phyloP scores from a whole-genome alignment of 163 green algal genomes.

The Chlorella variabilis region DNA sequence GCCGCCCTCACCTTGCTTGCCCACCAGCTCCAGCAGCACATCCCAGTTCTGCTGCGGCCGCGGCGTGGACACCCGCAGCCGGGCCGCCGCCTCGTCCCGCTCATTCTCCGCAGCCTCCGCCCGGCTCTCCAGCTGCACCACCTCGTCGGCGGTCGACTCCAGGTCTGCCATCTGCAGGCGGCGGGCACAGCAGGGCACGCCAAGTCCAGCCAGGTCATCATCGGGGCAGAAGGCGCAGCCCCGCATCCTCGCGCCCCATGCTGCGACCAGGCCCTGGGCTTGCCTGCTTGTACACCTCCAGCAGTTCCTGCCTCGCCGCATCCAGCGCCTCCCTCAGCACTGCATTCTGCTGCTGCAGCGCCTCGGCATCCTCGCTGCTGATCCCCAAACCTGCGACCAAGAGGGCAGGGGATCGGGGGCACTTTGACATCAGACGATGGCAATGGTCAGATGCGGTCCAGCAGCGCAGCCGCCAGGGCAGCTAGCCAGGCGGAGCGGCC shows the following conservation, averaged over 20 bases:
- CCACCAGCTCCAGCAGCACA: constrained; percentile 1
- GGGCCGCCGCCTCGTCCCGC: constrained; percentile 20
- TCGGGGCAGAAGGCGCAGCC: too few species aligned
- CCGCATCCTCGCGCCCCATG: too few species aligned
- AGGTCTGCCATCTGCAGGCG: constrained; percentile 14
- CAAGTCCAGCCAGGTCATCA: too few species aligned
- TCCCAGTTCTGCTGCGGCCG: constrained; percentile 4
- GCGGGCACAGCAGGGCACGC: background rate
- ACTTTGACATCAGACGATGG: too few species aligned
- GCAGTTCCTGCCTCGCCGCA: constrained; percentile 4
- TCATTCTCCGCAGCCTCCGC: constrained; percentile 31
- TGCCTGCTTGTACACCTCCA: constrained; percentile 32
- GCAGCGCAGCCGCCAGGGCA: background rate
- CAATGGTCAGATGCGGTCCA: too few species aligned
- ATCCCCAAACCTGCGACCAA: background rate
- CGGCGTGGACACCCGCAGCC: constrained; percentile 18
- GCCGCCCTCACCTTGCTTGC: background rate
- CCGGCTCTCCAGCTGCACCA: constrained; percentile 29
- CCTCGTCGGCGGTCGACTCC: constrained; percentile 22
- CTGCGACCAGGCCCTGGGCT: too few species aligned
- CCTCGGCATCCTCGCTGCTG: constrained; percentile 13
- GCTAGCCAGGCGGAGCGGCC: background rate
- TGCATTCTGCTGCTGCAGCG: constrained; percentile 21
- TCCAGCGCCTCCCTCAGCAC: constrained; percentile 22
- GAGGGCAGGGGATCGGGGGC: too few species aligned